Base-by-base conservation (phyloP, 305 asterid species). In the Fraxinus latifolia region DNA sequence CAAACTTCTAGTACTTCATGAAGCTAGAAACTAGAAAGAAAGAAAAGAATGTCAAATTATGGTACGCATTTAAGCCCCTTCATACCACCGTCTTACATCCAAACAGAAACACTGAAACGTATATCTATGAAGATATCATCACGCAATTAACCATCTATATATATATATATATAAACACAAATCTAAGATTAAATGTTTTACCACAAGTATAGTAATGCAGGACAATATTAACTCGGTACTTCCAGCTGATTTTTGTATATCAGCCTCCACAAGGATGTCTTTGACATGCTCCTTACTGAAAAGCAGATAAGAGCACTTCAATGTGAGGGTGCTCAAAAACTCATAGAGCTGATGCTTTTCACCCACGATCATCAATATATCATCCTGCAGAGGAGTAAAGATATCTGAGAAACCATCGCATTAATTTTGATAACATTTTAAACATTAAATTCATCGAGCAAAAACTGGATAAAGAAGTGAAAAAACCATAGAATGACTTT, bases 161-260 rank as follows among this genome's bases (percentile, higher is more conserved):
- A 25, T 73, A 75, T 15, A 37, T 1, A 37, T 42, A 47, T 14
- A 74, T 15, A 78, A 77, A 53, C 87, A 77, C 42, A 65, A 79
- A 83, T 72, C 73, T 15, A 47, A 72, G 77, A 82, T 37, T 60
- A 73, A 79, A 83, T 15, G 77, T n/a, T 89, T 42, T 93, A 96
- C 98, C 98, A 94, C 99, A 81, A 96, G 97, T 80, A 96, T 87
- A 77, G 94, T 90, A 97, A 95, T 96, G 95, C 98, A 93, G 84
- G 98, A 91, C 88, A 91, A 86, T 82, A 91, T 88, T 78, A 93
- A 82, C 83, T 90, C 94, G 12, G 85, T 87, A 85, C 85, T 91
- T 84, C 97, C 98, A 81, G 90, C 86, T 74, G 97, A 87, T 85
- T 93, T 96, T 83, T 91, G 97, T 23, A 76, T 67, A 31, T 89